Conservation (phyloP, 2,329 filamentous ascomycete genomes). For the Diaporthe ilicicola region DNA sequence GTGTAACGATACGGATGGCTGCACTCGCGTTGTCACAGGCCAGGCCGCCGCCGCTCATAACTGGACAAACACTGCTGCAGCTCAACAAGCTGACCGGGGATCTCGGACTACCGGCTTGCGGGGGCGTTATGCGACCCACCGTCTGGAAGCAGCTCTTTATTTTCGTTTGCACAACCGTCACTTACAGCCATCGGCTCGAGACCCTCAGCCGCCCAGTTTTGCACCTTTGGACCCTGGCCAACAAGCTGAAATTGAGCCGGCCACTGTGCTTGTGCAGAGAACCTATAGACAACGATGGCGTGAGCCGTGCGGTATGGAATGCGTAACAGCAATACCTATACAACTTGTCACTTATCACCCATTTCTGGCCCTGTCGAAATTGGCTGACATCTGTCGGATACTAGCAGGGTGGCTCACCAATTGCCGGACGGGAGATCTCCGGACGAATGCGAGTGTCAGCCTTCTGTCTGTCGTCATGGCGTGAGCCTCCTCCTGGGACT, state of each 20-base stretch:
- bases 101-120: conserved; percentile 15
- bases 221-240: neutral
- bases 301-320: neutral
- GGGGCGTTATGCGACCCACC: conserved; percentile 25
- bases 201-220: neutral
- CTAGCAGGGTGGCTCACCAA: conserved; percentile 24
- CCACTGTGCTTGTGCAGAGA: neutral
- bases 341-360: neutral
- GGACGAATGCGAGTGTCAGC: conserved; percentile 7
- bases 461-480: neutral
- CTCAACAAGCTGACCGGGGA: neutral
- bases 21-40: conserved; percentile 24
- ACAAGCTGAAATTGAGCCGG: neutral
- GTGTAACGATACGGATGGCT: conserved; percentile 16
- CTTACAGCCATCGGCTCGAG: neutral
- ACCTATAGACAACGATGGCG: no score
- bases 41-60: neutral
- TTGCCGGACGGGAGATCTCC: conserved; percentile 8
- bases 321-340: neutral
- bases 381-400: conserved; percentile 6
- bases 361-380: neutral
- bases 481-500: neutral
- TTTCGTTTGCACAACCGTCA: conserved; percentile 31
- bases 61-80: neutral
- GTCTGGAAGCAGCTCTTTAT: conserved; percentile 20